Conservation (phyloP, 2,329 filamentous ascomycete genomes). For the Colletotrichum magnum region DNA sequence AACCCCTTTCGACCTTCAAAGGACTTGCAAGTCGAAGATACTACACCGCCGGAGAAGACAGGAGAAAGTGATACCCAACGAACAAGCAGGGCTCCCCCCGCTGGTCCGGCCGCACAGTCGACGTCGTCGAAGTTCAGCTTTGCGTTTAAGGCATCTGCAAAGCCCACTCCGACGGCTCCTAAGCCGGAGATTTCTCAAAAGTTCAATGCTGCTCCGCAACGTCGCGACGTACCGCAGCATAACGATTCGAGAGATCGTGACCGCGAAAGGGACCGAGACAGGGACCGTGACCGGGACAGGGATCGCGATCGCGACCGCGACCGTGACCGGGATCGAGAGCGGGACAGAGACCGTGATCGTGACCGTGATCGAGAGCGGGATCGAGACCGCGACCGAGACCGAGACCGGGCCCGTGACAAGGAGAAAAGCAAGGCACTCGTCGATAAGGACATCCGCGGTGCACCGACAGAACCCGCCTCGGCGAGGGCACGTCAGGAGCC, state of each 20-base stretch:
- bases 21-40: constrained; percentile 76
- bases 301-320: constrained; percentile 53
- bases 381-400: constrained; percentile 46
- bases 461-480: constrained; percentile 69
- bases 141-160: constrained; percentile 84
- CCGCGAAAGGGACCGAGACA: constrained; percentile 47
- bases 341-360: constrained; percentile 47
- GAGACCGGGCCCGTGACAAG: constrained; percentile 52
- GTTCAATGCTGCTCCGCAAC: constrained; percentile 74
- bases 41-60: constrained; percentile 56
- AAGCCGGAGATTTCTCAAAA: constrained; percentile 78
- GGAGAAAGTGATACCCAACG: constrained; percentile 66
- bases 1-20: constrained; percentile 75
- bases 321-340: constrained; percentile 40
- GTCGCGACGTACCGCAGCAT: constrained; percentile 56
- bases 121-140: constrained; percentile 85
- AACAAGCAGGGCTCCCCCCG: constrained; percentile 66
- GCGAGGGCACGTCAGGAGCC: constrained; percentile 56
- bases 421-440: constrained; percentile 49
- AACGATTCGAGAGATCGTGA: constrained; percentile 43
- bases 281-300: constrained; percentile 47
- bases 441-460: constrained; percentile 63
- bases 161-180: constrained; percentile 68
- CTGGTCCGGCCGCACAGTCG: constrained; percentile 66
- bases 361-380: constrained; percentile 45